Evolutionary conservation across 2,329 filamentous ascomycete species (phyloP), one percentile per base, ranked within the genome.

Genomic region (Daldinia eschscholtzii): DNA sequence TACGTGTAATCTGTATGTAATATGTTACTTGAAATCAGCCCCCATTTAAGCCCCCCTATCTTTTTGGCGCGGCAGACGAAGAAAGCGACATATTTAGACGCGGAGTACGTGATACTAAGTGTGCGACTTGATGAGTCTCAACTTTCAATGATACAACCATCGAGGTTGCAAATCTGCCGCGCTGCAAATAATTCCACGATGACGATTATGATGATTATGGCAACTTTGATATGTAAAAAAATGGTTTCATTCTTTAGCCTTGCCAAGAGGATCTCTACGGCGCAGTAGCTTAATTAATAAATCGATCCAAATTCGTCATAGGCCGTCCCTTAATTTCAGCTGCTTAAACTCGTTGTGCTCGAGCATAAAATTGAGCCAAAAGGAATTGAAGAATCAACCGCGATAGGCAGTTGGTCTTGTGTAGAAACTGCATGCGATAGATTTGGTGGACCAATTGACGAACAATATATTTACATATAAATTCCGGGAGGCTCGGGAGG

Each of bases 261-360:
- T 37, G 52, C 52, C 52, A 55, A 55, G 52, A 6, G 18, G 52
- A 55, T 55, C 52, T 37, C 12, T 26, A 35, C 30, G 52, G 52
- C 33, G 52, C 52, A 26, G 52, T 23, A 55, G 52, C 30, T 26
- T 35, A 37, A 55, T 55, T 23, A n/a, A 39, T 55, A 15, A 55
- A 55, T 35, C 20, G 37, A 23, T 23, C 18, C 52, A 9, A 26
- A 37, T 39, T 26, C 20, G 33, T 55, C 30, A 9, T 55, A 23
- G 52, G 6, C 4, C 4, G 52, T 55, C 10, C 46, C 46, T 52
- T 55, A 37, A 26, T 55, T 15, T 53, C 15, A 53, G 48, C 30
- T 20, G 4, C n/a, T 53, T 35, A 3, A 35, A 7, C 3, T 33
- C 18, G 9, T 35, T 13, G 15, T 13, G 33, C 13, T 55, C 33